Percentiles rank a stretch among this genome's conserved stretches.
These are phyloP conservation scores for Cystobasidium tubakii DNA, from an alignment of 768 basidiomycete species.

Conservation along the genomic window DNA sequence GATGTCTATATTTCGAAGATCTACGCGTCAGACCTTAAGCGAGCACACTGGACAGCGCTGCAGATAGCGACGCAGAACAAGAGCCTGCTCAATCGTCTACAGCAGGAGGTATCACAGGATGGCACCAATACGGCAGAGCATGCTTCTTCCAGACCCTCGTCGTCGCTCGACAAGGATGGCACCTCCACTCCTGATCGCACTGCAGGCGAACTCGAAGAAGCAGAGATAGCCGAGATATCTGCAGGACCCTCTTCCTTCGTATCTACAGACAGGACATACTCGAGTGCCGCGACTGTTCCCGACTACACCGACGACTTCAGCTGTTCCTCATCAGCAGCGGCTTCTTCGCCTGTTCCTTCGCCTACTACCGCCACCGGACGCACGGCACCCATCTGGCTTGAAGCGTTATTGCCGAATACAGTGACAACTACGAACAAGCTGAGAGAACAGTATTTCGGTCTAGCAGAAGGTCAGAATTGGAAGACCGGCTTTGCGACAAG, in stretches of 20 bases:
- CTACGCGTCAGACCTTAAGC: constrained; percentile 50
- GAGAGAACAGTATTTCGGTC: constrained; percentile 52
- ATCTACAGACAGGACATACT: background rate
- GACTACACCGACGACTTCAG: constrained; percentile 25
- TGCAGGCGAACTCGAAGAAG: background rate
- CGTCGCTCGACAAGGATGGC: background rate
- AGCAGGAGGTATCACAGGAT: background rate
- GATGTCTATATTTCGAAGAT: constrained; percentile 46
- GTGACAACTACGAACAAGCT: constrained; percentile 48
- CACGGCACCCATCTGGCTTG: constrained; percentile 26
- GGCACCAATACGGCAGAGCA: background rate
- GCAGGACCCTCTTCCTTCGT: constrained; percentile 18
- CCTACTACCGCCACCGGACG: constrained; percentile 18
- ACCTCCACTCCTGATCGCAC: background rate
- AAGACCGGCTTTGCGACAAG: constrained; percentile 42
- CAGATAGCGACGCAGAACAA: constrained; percentile 37
- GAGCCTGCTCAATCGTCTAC: background rate
- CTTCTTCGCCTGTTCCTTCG: constrained; percentile 33
- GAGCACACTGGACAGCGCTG: constrained; percentile 51
- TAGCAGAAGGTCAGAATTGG: constrained; percentile 47
- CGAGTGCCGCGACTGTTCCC: background rate
- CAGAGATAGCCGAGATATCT: background rate
- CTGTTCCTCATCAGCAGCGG: constrained; percentile 33
- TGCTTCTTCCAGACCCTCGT: background rate
- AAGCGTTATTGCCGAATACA: constrained; percentile 44